phyloP scores from a whole-genome alignment of 2,329 filamentous ascomycete genomes.

The Colletotrichum filicis region DNA sequence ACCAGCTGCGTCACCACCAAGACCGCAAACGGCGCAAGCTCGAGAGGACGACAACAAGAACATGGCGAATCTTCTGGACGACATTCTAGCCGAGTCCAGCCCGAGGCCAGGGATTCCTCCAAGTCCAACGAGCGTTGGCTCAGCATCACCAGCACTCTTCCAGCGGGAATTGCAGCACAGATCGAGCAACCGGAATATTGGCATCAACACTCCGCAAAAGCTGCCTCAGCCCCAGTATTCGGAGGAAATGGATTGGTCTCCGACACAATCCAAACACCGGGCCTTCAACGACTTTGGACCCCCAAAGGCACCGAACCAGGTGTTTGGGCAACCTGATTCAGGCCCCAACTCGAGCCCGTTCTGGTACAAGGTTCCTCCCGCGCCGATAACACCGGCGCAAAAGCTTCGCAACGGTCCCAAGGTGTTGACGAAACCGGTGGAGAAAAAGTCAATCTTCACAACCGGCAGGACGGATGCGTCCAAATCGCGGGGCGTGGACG shows the following conservation, averaged over 20 bases:
- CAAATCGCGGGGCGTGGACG: conserved; percentile 5
- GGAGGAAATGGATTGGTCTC: conserved; percentile 81
- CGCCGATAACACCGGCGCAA: conserved; percentile 74
- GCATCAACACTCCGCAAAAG: conserved; percentile 35
- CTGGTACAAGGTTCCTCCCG: conserved; percentile 76
- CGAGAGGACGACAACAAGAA: conserved; percentile 49
- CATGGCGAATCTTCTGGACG: conserved; percentile 59
- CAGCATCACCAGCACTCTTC: conserved; percentile 38
- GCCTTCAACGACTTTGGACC: conserved; percentile 62
- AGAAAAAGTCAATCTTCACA: conserved; percentile 64
- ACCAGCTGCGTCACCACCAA: conserved; percentile 37
- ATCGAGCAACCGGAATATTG: conserved; percentile 27
- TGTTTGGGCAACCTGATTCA: conserved; percentile 58
- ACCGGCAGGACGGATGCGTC: conserved; percentile 37
- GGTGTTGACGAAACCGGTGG: conserved; percentile 59
- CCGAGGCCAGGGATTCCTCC: conserved; percentile 15
- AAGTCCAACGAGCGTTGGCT: conserved; percentile 19
- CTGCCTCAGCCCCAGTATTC: conserved; percentile 48
- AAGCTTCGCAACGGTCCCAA: conserved; percentile 71
- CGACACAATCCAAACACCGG: conserved; percentile 66
- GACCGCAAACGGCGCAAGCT: conserved; percentile 29
- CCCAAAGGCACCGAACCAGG: conserved; percentile 50
- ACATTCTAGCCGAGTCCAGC: conserved; percentile 49
- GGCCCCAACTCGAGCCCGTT: conserved; percentile 65
- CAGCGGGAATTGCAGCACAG: conserved; percentile 23